phyloP scores from a whole-genome alignment of 2,329 filamentous ascomycete genomes.

The Fusarium musae region DNA sequence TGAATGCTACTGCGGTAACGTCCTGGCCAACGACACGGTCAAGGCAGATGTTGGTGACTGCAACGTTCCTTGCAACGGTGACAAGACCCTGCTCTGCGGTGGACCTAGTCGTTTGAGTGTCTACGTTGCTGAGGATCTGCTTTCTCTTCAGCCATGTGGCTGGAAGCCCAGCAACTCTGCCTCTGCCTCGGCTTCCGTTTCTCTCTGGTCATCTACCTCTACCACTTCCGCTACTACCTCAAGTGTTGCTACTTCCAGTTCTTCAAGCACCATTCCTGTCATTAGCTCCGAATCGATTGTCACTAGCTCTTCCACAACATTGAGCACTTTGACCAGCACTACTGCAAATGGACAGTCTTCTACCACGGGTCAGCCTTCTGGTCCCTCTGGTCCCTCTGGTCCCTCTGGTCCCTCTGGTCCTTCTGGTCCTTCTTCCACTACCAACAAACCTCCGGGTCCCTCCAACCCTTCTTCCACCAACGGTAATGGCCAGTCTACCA shows the following conservation, averaged over 20 bases:
- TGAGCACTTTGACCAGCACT: slow-evolving; percentile 51
- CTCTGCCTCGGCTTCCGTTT: slow-evolving; percentile 8
- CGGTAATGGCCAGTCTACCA: slow-evolving; percentile 11
- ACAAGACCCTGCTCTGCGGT: slow-evolving; percentile 56
- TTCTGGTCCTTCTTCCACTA: not conserved
- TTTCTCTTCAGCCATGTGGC: slow-evolving; percentile 63
- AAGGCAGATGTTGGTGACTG: slow-evolving; percentile 55
- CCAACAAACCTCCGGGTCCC: slow-evolving; percentile 1
- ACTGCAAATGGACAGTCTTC: slow-evolving; percentile 12
- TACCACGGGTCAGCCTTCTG: slow-evolving; percentile 18
- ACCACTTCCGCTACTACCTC: slow-evolving; percentile 12
- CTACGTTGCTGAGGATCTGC: slow-evolving; percentile 60
- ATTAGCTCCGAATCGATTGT: slow-evolving; percentile 36
- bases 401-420: not conserved
- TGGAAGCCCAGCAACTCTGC: slow-evolving; percentile 39
- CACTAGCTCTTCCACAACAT: slow-evolving; percentile 45
- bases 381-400: not conserved
- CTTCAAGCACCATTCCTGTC: not conserved
- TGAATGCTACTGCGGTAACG: slow-evolving; percentile 63
- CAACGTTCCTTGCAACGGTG: slow-evolving; percentile 63
- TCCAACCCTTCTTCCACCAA: slow-evolving; percentile 32
- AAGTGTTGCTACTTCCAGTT: not conserved
- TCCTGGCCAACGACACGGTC: slow-evolving; percentile 60
- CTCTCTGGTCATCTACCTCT: slow-evolving; percentile 20
- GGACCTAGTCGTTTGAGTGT: slow-evolving; percentile 56